Evolutionary conservation across 495 filamentous ascomycete species (phyloP), one percentile per base, ranked within the genome.

Genomic region (Saxophila tyrrhenica): DNA sequence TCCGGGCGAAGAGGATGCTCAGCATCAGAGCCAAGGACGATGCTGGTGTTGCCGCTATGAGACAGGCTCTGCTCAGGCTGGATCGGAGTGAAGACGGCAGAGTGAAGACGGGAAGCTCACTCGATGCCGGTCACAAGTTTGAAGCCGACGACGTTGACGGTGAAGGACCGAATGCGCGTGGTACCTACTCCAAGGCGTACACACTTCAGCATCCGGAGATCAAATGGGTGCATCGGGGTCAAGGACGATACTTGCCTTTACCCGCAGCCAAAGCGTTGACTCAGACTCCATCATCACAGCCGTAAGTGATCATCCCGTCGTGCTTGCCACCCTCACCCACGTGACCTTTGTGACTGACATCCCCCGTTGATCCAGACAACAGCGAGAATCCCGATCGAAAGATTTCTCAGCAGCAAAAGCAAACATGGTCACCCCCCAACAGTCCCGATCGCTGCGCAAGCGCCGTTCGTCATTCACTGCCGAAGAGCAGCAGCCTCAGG

Each of bases 211-310:
- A 62, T 50, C 59, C 59, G 1, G 55, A 62, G 51, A 51, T 57
- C 39, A 35, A 54, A 19, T 62, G 59, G 59, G 55, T 58, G n/a
- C 59, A 62, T 44, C 59, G 59, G 16, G 59, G 59, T 17, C 59
- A 62, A 38, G 59, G 59, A 0, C 44, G 59, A 10, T 62, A 58
- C 32, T 23, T 62, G 46, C 59, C 59, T 16, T 49, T 43, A 10
- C 23, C 24, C 13, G 23, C 56, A 25, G n/a, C 49, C 2, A 25
- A 32, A 35, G 21, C 45, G 25, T 23, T 25, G 3, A 23, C 41
- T 21, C 41, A 24, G 11, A 23, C 13, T 25, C 45, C 7, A 25
- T 48, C 7, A 25, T 48, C 45, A 48, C 21, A 24, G 20, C 13
- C 21, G 45, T 48, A 17, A 48, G 45, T 48, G 9, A n/a, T 17